These are phyloP conservation scores for Pouteria glomerata DNA, from an alignment of 148 eudicot genomes.

Conservation along the genomic window DNA sequence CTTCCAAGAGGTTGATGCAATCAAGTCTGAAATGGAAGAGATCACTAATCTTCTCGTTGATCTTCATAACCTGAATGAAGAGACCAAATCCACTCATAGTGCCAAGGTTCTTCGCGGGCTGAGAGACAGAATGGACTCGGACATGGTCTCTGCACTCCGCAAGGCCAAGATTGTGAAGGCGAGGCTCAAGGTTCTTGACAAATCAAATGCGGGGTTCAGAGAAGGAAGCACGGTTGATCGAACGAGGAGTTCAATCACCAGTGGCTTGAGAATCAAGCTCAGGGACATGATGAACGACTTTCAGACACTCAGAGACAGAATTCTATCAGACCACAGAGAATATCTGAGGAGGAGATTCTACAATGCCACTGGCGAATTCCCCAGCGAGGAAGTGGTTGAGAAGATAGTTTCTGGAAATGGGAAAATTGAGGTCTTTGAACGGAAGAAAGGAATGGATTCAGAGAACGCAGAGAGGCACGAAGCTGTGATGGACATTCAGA, in stretches of 20 bases:
- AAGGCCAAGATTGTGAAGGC: constrained; percentile 52
- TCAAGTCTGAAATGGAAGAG: constrained; percentile 59
- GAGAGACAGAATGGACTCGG: constrained; percentile 71
- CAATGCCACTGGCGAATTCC: constrained; percentile 50
- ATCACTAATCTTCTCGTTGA: constrained; percentile 59
- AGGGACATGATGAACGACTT: constrained; percentile 61
- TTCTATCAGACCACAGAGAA: constrained; percentile 54
- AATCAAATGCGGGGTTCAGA: constrained; percentile 31
- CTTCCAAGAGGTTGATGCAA: constrained; percentile 56
- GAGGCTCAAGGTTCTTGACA: constrained; percentile 53
- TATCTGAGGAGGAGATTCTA: constrained; percentile 45
- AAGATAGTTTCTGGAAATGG: constrained; percentile 44
- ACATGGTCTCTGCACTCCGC: constrained; percentile 56
- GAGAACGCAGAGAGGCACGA: constrained; percentile 67
- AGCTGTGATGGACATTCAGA: constrained; percentile 62
- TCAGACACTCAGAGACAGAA: constrained; percentile 50
- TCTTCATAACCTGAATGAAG: constrained; percentile 68
- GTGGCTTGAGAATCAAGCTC: constrained; percentile 55
- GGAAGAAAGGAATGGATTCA: constrained; percentile 23
- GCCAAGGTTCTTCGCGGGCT: constrained; percentile 60
- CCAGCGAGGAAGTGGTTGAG: constrained; percentile 53
- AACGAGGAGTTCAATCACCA: constrained; percentile 53
- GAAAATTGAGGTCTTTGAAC: constrained; percentile 34
- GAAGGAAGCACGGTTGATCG: constrained; percentile 61
- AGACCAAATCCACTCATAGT: constrained; percentile 63